Conservation (phyloP, 768 basidiomycete genomes). For the Boletellus emodensis region DNA sequence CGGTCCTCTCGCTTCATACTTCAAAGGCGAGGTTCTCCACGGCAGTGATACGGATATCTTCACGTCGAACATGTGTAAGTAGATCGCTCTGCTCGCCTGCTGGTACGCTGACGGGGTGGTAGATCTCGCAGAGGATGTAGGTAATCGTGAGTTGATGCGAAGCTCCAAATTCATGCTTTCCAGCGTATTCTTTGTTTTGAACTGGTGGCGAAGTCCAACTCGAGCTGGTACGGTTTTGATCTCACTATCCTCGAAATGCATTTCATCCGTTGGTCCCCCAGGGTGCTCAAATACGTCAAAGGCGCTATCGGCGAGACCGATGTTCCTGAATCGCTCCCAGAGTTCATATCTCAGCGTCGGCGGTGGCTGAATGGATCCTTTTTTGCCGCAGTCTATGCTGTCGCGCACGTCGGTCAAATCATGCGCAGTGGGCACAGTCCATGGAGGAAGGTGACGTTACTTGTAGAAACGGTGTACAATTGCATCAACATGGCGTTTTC, state of each 20-base stretch:
- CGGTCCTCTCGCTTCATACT: constrained; percentile 93
- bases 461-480: constrained; percentile 84
- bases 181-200: constrained; percentile 84
- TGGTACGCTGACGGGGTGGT: constrained; percentile 10
- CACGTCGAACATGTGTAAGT: constrained; percentile 93
- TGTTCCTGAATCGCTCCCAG: constrained; percentile 87
- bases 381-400: constrained; percentile 91
- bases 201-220: constrained; percentile 71
- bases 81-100: not conserved
- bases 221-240: constrained; percentile 56
- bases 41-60: constrained; percentile 88
- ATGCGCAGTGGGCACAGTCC: constrained; percentile 57
- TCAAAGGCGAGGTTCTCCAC: constrained; percentile 88
- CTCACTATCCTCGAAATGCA: not conserved
- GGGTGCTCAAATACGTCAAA: constrained; percentile 96
- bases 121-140: constrained; percentile 89
- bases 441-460: constrained; percentile 65
- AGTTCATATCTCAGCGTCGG: constrained; percentile 90
- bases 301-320: constrained; percentile 91
- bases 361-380: constrained; percentile 92
- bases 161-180: constrained; percentile 10
- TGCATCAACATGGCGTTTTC: constrained; percentile 82
- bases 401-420: constrained; percentile 58
- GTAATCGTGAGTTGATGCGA: constrained; percentile 15
- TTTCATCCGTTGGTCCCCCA: constrained; percentile 32